Evolutionary conservation across 2,329 filamentous ascomycete species (phyloP), one percentile per base, ranked within the genome.

Genomic region (Fusarium equiseti): DNA sequence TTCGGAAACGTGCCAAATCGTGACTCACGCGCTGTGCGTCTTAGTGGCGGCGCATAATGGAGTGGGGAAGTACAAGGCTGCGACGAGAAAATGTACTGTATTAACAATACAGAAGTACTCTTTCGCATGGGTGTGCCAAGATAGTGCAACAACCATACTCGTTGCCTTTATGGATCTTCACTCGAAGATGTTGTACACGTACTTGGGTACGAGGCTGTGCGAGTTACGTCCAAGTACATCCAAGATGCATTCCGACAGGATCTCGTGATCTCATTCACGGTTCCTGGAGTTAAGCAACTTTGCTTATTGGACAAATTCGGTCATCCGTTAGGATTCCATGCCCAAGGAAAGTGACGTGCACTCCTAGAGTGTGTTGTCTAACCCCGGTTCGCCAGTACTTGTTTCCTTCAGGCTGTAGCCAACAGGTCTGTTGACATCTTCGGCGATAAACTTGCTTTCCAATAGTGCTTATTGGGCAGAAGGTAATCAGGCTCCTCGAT

Each of bases 61-160:
- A 65, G 65, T 64, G 66, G 68, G 35, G 66, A 59, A 68, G 40
- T 45, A 59, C 62, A 73, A 77, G 67, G 74, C 76, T 78, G 72
- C 70, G 72, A 71, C 65, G 60, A 66, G 61, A 66, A 73, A 44
- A 24, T 69, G 60, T 56, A 73, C 68, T 71, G 56, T 54, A 72
- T 67, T 55, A 68, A 68, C 70, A 72, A 65, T 46, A 59, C 50
- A 56, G 10, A 48, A 52, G 44, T 48, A 58, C 54, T 44, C 11
- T 59, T 46, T 27, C 24, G 52, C 50, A 53, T 53, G 50, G 50
- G 13, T 53, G 50, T 38, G 26, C n/a, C 50, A 20, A n/a, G 13
- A 20, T 49, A n/a, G 27, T 32, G 40, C 49, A 24, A 26, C 24
- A 20, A 40, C 32, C 35, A 50, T 62, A 52, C 40, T 45, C 48